Evolutionary conservation across 306 rosid species (phyloP).

Genomic region (Cicer arietinum): DNA sequence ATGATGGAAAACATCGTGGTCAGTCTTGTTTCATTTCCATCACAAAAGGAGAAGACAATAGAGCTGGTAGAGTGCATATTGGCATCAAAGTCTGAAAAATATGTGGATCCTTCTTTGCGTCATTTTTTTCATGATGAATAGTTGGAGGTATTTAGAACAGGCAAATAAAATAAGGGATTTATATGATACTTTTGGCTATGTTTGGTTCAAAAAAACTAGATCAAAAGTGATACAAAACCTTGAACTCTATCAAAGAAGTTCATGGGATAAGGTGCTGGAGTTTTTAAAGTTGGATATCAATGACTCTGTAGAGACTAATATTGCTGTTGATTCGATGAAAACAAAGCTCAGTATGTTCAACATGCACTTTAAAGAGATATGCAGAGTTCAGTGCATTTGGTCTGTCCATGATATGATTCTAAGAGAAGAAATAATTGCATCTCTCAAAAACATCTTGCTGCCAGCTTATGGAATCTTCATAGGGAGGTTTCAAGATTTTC

Average conservation of each 20-base stretch:
- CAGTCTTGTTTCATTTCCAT: neutral
- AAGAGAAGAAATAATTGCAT: neutral
- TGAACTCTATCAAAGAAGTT: constrained; percentile 35
- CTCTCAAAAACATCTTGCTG: neutral
- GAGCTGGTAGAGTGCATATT: neutral
- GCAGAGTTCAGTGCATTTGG: constrained; percentile 23
- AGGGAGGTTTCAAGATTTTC: neutral
- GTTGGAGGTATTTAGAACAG: constrained; percentile 42
- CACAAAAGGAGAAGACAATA: neutral
- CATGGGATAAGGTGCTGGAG: constrained; percentile 66
- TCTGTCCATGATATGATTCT: neutral
- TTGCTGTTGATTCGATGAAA: neutral
- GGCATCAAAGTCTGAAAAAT: neutral
- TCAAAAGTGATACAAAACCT: constrained; percentile 48
- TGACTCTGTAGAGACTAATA: neutral
- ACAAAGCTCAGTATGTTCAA: constrained; percentile 18
- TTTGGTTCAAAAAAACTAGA: constrained; percentile 59
- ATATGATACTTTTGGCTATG: constrained; percentile 53
- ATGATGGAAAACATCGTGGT: neutral
- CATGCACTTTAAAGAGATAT: constrained; percentile 6
- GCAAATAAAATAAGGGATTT: constrained; percentile 32
- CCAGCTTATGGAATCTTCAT: constrained; percentile 18
- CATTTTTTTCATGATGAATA: too few species aligned
- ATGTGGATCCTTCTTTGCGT: too few species aligned
- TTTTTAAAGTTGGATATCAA: constrained; percentile 58